Evolutionary conservation across 441 rosid genomes (phyloP).

Genomic region (Arabidopsis lyrata): DNA sequence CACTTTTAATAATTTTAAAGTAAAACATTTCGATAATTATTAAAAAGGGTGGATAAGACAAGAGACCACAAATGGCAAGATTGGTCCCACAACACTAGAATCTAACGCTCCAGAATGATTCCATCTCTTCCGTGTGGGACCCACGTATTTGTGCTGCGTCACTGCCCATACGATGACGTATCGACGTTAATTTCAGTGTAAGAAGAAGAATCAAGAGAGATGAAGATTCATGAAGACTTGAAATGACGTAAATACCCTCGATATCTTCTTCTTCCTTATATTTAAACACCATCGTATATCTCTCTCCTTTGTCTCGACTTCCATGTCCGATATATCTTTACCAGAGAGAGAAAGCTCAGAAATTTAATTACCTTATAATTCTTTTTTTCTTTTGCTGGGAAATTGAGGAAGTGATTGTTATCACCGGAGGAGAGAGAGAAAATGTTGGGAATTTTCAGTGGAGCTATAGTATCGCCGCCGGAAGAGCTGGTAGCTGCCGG

Average conservation of each 20-base stretch:
- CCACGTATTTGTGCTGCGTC: constrained; percentile 14
- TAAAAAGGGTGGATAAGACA: constrained; percentile 37
- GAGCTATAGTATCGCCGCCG: constrained; percentile 79
- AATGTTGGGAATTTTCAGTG: constrained; percentile 93
- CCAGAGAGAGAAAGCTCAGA: not conserved
- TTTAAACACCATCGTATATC: not conserved
- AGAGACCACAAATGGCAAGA: constrained; percentile 31
- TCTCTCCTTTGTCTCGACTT: constrained; percentile 27
- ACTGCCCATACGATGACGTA: constrained; percentile 21
- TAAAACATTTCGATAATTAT: not conserved
- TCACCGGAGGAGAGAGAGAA: constrained; percentile 27
- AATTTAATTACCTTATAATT: not conserved
- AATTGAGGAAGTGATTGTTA: not conserved
- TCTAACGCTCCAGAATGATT: constrained; percentile 45
- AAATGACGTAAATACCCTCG: constrained; percentile 36
- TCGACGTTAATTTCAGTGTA: constrained; percentile 36
- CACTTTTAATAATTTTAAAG: not conserved
- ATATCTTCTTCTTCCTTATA: constrained; percentile 12
- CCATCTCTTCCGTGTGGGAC: constrained; percentile 20
- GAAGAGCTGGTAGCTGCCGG: constrained; percentile 98
- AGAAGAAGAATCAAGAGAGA: constrained; percentile 16
- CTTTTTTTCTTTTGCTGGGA: not conserved
- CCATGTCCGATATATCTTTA: constrained; percentile 9
- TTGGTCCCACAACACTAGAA: constrained; percentile 22
- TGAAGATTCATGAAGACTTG: not conserved